Evolutionary conservation across 192 early-diverging fungal species (phyloP), one percentile per base, ranked within the genome.

Genomic region (Gorgonomyces haynaldii): DNA sequence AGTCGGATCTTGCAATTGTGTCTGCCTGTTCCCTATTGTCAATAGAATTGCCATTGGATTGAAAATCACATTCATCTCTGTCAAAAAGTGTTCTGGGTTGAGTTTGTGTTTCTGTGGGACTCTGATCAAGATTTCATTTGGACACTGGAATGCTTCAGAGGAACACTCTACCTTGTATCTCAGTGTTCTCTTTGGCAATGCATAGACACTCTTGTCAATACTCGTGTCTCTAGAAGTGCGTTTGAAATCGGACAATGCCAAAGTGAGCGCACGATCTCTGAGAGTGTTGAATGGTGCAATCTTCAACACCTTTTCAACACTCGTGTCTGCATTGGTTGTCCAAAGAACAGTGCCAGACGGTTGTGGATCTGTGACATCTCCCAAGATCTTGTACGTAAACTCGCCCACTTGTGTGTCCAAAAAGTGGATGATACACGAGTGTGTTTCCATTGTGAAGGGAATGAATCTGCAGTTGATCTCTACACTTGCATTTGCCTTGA

Each of bases 131-230:
- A 75, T 52, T 43, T 75, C 72, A 1, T 48, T 12, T 3, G 72
- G 68, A 0, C 72, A 66, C 17, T 34, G 40, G 57, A 75, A 71
- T 42, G 32, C 60, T 10, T 51, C 53, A 5, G 67, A 71, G 9
- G 70, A 59, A 37, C 66, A 75, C 42, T 74, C 72, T 15, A 74
- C 62, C 36, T 58, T 69, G 45, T 66, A 73, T 25, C 37, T 37
- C 6, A 69, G 46, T 15, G 53, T 42, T 30, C 23, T 61, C 9
- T 51, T 47, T 13, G 69, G 69, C 8, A 70, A 42, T 37, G 56
- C 50, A 36, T 50, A 62, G 16, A 28, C 45, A 21, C 56, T 45
- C 40, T 37, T 24, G 12, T 46, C 57, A 17, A 22, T 6, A 4
- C 34, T 17, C 42, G 16, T 56, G 13, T 42, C 43, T 28, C 34